Percentiles rank a stretch among this genome's conserved stretches.
Evolutionary conservation across 495 filamentous ascomycete species (phyloP).

Genomic region (Penicillium nucicola): DNA sequence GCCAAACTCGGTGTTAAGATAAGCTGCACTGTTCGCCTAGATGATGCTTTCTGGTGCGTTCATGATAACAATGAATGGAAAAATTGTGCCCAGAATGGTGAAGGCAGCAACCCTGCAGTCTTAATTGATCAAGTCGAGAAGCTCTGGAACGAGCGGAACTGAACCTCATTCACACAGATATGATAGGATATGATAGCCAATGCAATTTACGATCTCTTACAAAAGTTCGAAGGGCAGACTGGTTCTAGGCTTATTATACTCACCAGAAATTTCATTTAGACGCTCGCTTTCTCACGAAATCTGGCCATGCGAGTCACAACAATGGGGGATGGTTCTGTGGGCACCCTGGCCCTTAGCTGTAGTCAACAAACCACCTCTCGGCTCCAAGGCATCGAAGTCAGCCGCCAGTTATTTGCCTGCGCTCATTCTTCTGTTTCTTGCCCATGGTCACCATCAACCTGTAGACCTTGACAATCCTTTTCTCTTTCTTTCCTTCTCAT

Average conservation of each 20-base stretch:
- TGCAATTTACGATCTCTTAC: neutral
- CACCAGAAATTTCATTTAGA: neutral
- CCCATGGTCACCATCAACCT: no score
- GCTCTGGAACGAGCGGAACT: constrained; percentile 37
- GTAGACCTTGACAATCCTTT: no score
- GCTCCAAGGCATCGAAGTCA: no score
- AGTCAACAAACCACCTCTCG: no score
- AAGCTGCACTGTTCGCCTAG: constrained; percentile 85
- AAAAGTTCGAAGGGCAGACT: neutral
- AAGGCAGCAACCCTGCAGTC: constrained; percentile 65
- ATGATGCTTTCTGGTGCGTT: constrained; percentile 77
- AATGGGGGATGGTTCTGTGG: no score
- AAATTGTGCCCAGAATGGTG: constrained; percentile 57
- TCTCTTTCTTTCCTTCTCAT: neutral
- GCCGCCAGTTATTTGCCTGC: no score
- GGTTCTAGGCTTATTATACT: neutral
- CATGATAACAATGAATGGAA: constrained; percentile 78
- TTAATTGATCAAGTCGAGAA: constrained; percentile 69
- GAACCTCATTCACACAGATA: constrained; percentile 4
- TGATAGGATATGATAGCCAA: neutral
- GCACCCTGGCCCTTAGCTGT: neutral
- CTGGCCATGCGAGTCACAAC: neutral
- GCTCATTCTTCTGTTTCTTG: neutral
- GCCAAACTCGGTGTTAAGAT: constrained; percentile 65
- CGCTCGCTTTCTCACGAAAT: neutral